phyloP scores from a whole-genome alignment of 305 asterid species.

The Fraxinus floribunda region DNA sequence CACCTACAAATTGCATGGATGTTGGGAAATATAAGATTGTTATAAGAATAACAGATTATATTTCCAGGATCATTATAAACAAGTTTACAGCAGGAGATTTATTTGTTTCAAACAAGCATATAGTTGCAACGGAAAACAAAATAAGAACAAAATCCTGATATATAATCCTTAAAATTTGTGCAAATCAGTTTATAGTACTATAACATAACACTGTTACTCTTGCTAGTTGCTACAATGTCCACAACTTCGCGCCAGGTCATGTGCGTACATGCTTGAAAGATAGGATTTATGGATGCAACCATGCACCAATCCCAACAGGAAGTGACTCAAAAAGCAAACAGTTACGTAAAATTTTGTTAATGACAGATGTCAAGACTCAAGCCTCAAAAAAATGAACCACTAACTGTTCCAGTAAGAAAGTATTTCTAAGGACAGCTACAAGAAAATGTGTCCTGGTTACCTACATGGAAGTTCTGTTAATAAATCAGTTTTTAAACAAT shows the following conservation, averaged over 20 bases:
- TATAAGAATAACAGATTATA: not conserved
- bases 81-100: not conserved
- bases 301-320: not conserved
- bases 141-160: not conserved
- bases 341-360: not conserved
- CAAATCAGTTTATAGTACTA: not conserved
- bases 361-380: not conserved
- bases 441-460: not conserved
- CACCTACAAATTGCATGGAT: conserved; percentile 22
- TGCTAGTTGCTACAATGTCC: not conserved
- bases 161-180: not conserved
- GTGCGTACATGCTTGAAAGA: not conserved
- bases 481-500: not conserved
- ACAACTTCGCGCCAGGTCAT: not conserved
- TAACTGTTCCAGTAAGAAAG: not conserved
- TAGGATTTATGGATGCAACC: not conserved
- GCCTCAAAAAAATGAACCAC: not conserved
- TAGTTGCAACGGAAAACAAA: not conserved
- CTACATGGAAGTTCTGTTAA: not conserved
- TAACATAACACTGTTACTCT: not conserved
- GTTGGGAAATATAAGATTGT: conserved; percentile 10
- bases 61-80: not conserved
- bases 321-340: not conserved
- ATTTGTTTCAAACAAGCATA: not conserved
- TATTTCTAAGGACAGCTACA: not conserved